phyloP scores from a whole-genome alignment of 352 stramenopile species.

The Globisporangium sylvaticum region DNA sequence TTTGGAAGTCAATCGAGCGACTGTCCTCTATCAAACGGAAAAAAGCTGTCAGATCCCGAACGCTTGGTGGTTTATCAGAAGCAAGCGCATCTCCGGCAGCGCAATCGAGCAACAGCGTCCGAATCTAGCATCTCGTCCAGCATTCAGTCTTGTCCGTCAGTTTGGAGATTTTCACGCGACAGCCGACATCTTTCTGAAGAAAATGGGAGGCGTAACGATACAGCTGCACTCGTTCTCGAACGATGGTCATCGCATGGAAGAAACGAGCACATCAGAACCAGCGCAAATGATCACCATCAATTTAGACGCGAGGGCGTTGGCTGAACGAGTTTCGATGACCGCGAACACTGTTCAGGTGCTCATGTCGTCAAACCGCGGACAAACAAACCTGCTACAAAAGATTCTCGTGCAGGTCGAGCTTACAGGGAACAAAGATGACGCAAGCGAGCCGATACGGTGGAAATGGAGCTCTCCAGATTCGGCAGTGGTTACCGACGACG shows the following conservation, averaged over 20 bases:
- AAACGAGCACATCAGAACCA: neutral
- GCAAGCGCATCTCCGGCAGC: neutral
- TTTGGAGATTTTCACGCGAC: neutral
- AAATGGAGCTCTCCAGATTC: neutral
- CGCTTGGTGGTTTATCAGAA: neutral
- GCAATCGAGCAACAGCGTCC: neutral
- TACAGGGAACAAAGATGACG: neutral
- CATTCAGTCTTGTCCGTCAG: constrained; percentile 8
- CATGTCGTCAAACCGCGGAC: constrained; percentile 16
- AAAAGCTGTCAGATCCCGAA: neutral
- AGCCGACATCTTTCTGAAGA: neutral
- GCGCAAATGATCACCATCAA: neutral
- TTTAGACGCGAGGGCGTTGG: neutral
- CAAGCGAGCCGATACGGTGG: neutral
- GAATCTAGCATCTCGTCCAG: neutral
- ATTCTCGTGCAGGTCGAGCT: constrained; percentile 16
- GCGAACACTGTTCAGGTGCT: constrained; percentile 20
- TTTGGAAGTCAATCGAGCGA: neutral
- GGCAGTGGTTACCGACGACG: neutral
- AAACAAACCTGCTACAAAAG: constrained; percentile 20
- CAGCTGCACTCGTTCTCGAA: constrained; percentile 1
- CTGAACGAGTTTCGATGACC: constrained; percentile 14
- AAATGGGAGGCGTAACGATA: neutral
- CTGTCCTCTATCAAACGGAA: neutral
- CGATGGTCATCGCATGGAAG: neutral